Evolutionary conservation across 2,329 filamentous ascomycete species (phyloP).

Genomic region (Fusarium protoensiforme): DNA sequence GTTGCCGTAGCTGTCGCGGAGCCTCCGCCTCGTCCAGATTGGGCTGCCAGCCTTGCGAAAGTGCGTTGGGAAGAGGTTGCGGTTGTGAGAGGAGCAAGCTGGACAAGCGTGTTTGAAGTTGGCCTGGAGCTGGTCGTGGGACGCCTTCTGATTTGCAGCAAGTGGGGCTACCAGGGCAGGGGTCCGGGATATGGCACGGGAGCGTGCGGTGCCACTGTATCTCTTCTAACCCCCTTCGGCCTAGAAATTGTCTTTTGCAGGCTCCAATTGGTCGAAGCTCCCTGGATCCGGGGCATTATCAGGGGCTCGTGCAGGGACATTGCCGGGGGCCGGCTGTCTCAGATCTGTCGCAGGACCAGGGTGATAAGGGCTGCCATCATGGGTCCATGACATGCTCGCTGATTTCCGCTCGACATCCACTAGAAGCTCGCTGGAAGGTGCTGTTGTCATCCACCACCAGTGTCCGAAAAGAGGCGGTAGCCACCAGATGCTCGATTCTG

Average conservation of each 20-base stretch:
- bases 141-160: slow-evolving; percentile 39
- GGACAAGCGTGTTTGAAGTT: slow-evolving; percentile 44
- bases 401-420: slow-evolving; percentile 18
- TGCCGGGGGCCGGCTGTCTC: slow-evolving; percentile 48
- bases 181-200: slow-evolving; percentile 32
- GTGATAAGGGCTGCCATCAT: no score
- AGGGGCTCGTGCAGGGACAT: slow-evolving; percentile 27
- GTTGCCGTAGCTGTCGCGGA: background rate
- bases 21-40: slow-evolving; percentile 15
- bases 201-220: slow-evolving; percentile 30
- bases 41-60: slow-evolving; percentile 4
- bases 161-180: slow-evolving; percentile 15
- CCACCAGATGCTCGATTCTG: slow-evolving; percentile 10
- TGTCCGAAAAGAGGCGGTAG: background rate
- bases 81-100: slow-evolving; percentile 23
- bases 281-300: slow-evolving; percentile 9
- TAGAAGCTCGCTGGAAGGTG: slow-evolving; percentile 31
- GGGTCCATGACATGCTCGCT: background rate
- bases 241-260: slow-evolving; percentile 22
- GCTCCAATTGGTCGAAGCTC: slow-evolving; percentile 22
- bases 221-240: slow-evolving; percentile 38
- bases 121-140: slow-evolving; percentile 26
- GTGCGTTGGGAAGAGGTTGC: slow-evolving; percentile 22
- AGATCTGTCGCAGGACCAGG: slow-evolving; percentile 56
- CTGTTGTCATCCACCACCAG: background rate